Conservation (phyloP, 2,329 filamentous ascomycete genomes). For the Rhynchosporium secalis region DNA sequence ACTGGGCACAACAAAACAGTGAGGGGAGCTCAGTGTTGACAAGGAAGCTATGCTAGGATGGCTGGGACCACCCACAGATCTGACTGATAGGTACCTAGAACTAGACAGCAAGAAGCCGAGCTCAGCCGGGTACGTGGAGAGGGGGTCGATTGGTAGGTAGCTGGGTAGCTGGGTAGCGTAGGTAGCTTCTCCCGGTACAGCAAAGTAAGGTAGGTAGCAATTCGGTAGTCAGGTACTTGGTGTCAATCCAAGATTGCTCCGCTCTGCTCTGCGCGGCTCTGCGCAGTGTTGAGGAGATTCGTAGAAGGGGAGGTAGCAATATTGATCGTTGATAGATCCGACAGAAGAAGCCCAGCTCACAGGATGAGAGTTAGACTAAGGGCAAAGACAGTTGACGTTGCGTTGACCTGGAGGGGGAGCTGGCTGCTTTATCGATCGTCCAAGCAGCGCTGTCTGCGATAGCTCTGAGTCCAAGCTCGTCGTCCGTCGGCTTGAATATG, state of each 20-base stretch:
- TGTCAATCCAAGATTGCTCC: not conserved
- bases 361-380: not conserved
- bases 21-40: conserved; percentile 17
- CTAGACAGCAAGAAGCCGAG: conserved; percentile 9
- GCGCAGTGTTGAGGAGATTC: conserved; percentile 1
- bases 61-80: not conserved
- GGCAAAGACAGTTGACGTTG: not conserved
- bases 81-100: not conserved
- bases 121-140: conserved; percentile 1
- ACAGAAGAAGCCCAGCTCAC: not conserved
- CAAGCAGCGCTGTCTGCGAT: not conserved
- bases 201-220: not conserved
- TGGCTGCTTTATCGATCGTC: conserved; percentile 5
- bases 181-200: conserved; percentile 24
- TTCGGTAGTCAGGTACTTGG: not conserved
- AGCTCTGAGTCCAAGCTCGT: not conserved
- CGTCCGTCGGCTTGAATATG: not conserved
- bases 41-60: conserved; percentile 7
- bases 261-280: not conserved
- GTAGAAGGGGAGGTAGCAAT: not conserved
- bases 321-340: not conserved
- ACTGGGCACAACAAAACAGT: conserved; percentile 3
- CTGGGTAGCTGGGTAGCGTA: too few species aligned
- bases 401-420: conserved; percentile 6
- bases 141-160: conserved; percentile 9